Percentiles rank a stretch among this genome's conserved stretches.
phyloP scores from a whole-genome alignment of 176 grass and related monocot species.

The Oryza nivara region DNA sequence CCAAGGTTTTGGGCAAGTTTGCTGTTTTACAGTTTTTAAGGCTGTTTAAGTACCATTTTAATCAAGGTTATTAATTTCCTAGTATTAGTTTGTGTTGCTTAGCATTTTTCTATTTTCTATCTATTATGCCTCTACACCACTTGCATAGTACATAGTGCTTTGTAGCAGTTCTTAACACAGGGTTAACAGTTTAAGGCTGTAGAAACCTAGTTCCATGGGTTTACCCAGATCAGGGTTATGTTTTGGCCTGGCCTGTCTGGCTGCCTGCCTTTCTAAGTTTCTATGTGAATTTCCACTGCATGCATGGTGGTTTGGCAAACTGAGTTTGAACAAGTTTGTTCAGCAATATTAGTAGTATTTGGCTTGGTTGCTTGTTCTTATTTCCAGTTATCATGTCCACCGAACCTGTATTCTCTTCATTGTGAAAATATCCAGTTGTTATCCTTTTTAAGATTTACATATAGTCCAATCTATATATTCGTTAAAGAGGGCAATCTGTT shows the following conservation, averaged over 20 bases:
- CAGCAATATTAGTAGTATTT: neutral
- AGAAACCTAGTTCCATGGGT: neutral
- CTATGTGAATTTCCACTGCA: neutral
- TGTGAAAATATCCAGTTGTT: neutral
- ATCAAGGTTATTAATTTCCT: slow-evolving; percentile 1
- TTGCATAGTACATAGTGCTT: neutral
- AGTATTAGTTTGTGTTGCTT: slow-evolving; percentile 23
- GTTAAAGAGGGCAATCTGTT: neutral
- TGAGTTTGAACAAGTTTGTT: neutral
- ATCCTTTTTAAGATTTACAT: slow-evolving; percentile 1
- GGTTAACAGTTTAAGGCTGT: neutral
- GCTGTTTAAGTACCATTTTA: neutral
- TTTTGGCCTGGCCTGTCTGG: neutral
- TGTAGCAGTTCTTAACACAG: neutral
- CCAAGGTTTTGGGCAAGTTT: neutral
- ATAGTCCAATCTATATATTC: neutral
- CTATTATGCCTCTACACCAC: neutral
- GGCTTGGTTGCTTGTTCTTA: slow-evolving; percentile 6
- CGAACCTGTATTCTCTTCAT: neutral
- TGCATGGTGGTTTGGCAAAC: neutral
- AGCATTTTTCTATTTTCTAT: neutral
- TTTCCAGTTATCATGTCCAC: neutral
- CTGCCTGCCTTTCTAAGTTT: neutral
- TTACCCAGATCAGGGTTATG: neutral
- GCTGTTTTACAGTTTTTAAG: neutral